Conservation (phyloP, 163 green algal species). For the Coccomyxa subellipsoidea region DNA sequence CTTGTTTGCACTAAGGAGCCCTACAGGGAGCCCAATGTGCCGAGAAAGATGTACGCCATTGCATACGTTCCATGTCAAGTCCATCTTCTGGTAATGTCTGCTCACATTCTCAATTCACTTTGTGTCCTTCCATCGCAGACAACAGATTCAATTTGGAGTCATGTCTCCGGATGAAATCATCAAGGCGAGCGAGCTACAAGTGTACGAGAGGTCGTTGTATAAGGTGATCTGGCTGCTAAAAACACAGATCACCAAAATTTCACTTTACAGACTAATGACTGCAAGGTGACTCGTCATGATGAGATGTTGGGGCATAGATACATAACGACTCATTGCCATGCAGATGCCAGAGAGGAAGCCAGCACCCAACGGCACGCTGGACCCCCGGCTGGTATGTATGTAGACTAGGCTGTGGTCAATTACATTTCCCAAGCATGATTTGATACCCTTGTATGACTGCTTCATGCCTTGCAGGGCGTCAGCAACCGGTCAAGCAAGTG, state of each 20-base stretch:
- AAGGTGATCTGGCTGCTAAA: conserved; percentile 57
- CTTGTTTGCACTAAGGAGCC: conserved; percentile 58
- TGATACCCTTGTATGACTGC: no score
- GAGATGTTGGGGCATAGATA: no score
- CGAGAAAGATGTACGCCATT: conserved; percentile 73
- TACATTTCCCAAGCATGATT: no score
- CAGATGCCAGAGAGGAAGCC: conserved; percentile 82
- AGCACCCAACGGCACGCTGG: conserved; percentile 80
- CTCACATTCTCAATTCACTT: background rate
- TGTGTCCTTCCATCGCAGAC: conserved; percentile 34
- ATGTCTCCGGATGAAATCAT: conserved; percentile 87
- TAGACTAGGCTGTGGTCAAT: no score
- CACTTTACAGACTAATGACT: no score
- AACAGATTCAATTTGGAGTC: conserved; percentile 84
- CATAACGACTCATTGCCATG: background rate
- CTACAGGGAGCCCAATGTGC: conserved; percentile 64
- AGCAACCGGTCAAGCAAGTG: conserved; percentile 86
- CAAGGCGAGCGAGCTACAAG: conserved; percentile 77
- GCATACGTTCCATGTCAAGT: background rate
- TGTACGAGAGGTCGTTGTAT: conserved; percentile 86
- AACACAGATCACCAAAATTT: no score
- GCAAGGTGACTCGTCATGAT: no score
- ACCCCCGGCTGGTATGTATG: conserved; percentile 67
- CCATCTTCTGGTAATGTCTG: background rate
- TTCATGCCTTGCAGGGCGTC: conserved; percentile 43